A percentile compares a stretch with the other conserved stretches of the same genome.
Evolutionary conservation across 164 flowering plant genomes (phyloP).

Genomic region (Cinnamomum chago): DNA sequence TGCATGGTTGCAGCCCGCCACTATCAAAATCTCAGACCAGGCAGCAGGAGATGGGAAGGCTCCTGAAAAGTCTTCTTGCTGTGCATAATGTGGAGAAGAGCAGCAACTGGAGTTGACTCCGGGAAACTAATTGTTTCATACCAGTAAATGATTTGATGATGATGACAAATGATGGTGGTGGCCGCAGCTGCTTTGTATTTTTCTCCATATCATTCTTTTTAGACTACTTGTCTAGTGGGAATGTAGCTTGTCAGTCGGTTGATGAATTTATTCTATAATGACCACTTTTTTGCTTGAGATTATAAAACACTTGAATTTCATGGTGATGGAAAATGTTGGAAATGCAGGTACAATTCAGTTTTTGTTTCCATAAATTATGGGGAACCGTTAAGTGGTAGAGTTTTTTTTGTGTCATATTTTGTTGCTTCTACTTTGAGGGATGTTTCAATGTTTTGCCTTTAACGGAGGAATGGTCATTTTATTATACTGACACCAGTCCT

Average conservation of each 20-base stretch:
- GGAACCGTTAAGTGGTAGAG: too few species aligned
- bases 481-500: too few species aligned
- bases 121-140: slow-evolving; percentile 5
- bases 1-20: slow-evolving; percentile 56
- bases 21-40: slow-evolving; percentile 65
- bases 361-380: too few species aligned
- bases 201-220: slow-evolving; percentile 16
- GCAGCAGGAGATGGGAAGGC: slow-evolving; percentile 51
- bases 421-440: too few species aligned
- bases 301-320: slow-evolving; percentile 4
- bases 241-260: slow-evolving; percentile 6
- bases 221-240: slow-evolving; percentile 14
- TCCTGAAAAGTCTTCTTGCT: slow-evolving; percentile 66
- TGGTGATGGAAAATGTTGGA: not conserved
- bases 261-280: slow-evolving; percentile 9
- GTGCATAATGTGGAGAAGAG: slow-evolving; percentile 16
- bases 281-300: slow-evolving; percentile 1
- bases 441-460: too few species aligned
- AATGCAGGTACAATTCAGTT: too few species aligned
- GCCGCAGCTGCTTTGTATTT: slow-evolving; percentile 8
- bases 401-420: too few species aligned
- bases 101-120: not conserved
- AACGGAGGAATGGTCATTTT: too few species aligned
- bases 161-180: not conserved
- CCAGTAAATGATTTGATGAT: slow-evolving; percentile 6